Base-by-base conservation (phyloP, 2,329 filamentous ascomycete species). In the Didymella keratinophila region DNA sequence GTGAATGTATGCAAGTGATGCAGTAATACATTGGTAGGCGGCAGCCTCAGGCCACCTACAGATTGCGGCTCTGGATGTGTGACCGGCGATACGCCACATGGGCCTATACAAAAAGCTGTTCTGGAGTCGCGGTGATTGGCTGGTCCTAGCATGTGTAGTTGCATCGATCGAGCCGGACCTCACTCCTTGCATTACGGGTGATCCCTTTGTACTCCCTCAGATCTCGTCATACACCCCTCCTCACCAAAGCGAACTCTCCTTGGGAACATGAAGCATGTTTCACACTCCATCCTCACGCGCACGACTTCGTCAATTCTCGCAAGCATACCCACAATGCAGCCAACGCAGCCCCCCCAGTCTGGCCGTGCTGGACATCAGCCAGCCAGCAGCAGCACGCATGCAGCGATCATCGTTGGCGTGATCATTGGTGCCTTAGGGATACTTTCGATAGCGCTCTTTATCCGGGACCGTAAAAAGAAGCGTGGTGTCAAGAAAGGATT, bases 391-490 rank as follows among this genome's bases (percentile, higher is more conserved):
- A 59, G 37, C 32, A 51, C 37, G 4, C 52, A 46, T 16, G 51
- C 56, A 30, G 52, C 56, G 25, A 59, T 62, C 9, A 57, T 59
- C 12, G 52, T 60, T 8, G 47, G 60, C n/a, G 45, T 54, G 3
- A 12, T 54, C 6, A 57, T 62, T 11, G 52, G 52, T 4, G n/a
- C 42, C 7, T 45, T 62, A n/a, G 56, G 47, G 8, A 34, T 62
- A 7, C 12, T 51, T 18, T 45, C 49, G 0, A 28, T 62, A 21
- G 4, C 49, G 5, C 8, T 51, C 12, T 46, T 56, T n/a, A 9
- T 56, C 2, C 46, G 60, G 48, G 54, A 49, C n/a, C 49, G 49
- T 4, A 52, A 18, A 8, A 36, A 46, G 27, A 56, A 34, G 44
- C 52, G 20, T n/a, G 54, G 56, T 14, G 56, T 43, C 4, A 60